These are phyloP conservation scores for Cornus florida DNA, from an alignment of 148 eudicot genomes.

Conservation along the genomic window DNA sequence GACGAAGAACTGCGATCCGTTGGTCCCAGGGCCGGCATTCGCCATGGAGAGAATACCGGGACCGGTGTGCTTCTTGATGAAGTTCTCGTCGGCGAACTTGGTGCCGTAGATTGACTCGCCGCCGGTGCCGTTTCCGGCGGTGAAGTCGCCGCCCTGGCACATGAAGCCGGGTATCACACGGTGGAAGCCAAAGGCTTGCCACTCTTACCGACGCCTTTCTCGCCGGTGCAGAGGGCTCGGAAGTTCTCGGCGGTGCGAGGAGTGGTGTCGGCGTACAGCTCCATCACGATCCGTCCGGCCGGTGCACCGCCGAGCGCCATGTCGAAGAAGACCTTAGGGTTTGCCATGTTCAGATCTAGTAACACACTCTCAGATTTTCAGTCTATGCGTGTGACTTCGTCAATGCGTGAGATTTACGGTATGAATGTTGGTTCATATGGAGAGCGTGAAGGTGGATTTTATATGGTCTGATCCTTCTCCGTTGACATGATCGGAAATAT, in stretches of 20 bases:
- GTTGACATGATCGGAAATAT: no score
- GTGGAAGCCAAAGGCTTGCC: conserved; percentile 58
- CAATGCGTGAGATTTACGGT: conserved; percentile 1
- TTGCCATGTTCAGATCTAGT: conserved; percentile 13
- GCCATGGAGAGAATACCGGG: conserved; percentile 82
- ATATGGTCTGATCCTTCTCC: no score
- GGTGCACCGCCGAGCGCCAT: conserved; percentile 45
- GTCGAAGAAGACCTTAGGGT: conserved; percentile 53
- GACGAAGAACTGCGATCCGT: conserved; percentile 79
- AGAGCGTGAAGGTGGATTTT: neutral
- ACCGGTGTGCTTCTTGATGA: conserved; percentile 56
- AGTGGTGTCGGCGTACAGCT: conserved; percentile 47
- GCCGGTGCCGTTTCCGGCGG: conserved; percentile 53
- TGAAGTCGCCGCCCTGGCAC: conserved; percentile 69
- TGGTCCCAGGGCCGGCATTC: conserved; percentile 58
- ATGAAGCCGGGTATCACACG: conserved; percentile 59
- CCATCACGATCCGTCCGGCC: conserved; percentile 51
- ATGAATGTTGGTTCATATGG: conserved; percentile 2
- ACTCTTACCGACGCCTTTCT: conserved; percentile 39
- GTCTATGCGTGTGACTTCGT: neutral
- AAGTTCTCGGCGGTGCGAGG: conserved; percentile 48
- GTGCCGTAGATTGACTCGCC: conserved; percentile 57
- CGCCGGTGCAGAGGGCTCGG: conserved; percentile 53
- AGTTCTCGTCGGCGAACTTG: conserved; percentile 56
- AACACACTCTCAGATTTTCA: neutral